A percentile compares a stretch with the other conserved stretches of the same genome.
These are phyloP conservation scores for Cymbopogon citratus DNA, from an alignment of 176 grass and related monocot species.

Conservation along the genomic window DNA sequence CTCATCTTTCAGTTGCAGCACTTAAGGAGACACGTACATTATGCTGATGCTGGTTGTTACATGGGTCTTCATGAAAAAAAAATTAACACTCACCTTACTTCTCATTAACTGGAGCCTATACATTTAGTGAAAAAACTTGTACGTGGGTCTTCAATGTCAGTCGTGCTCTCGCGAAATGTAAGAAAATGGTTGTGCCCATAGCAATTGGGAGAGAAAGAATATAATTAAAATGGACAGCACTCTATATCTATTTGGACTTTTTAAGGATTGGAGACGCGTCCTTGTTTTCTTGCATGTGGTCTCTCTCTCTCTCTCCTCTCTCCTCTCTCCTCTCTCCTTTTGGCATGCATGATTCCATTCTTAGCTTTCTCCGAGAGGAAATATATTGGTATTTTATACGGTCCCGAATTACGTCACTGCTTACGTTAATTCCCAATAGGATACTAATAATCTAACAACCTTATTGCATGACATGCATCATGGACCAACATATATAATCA, in stretches of 20 bases:
- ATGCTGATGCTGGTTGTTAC: too few relatives aligned
- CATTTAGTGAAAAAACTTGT: too few relatives aligned
- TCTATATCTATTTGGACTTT: slow-evolving; percentile 25
- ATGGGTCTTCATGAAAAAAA: too few relatives aligned
- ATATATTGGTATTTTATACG: slow-evolving; percentile 40
- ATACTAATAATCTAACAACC: slow-evolving; percentile 30
- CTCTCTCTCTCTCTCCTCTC: slow-evolving; percentile 33
- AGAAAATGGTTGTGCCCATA: not conserved
- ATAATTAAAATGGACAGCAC: not conserved
- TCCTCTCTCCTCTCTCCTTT: too few relatives aligned
- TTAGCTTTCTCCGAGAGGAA: slow-evolving; percentile 20
- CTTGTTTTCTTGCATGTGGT: slow-evolving; percentile 6
- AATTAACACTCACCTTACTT: too few relatives aligned
- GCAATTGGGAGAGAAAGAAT: not conserved
- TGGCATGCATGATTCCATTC: slow-evolving; percentile 54
- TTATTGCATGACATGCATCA: slow-evolving; percentile 30
- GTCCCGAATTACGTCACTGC: slow-evolving; percentile 54
- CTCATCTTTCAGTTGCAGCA: too few relatives aligned
- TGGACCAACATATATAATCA: not conserved
- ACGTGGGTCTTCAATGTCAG: too few relatives aligned
- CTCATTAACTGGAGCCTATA: too few relatives aligned
- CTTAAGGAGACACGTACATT: too few relatives aligned
- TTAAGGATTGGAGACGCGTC: slow-evolving; percentile 32
- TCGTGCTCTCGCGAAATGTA: too few relatives aligned
- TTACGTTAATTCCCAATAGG: slow-evolving; percentile 59